These are phyloP conservation scores for Apodospora peruviana DNA, from an alignment of 495 filamentous ascomycete species.

Conservation along the genomic window DNA sequence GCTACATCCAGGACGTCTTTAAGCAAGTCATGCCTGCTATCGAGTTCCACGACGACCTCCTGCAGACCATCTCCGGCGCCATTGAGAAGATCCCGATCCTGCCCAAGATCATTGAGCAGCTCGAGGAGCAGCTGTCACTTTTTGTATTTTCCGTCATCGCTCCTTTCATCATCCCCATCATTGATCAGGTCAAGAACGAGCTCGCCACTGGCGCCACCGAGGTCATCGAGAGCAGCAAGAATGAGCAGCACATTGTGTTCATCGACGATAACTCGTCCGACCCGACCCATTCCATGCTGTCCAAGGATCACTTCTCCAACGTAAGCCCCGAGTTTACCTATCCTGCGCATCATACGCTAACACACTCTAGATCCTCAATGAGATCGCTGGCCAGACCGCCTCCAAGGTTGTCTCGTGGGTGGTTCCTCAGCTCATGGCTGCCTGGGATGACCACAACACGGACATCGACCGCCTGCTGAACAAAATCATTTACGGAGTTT, in stretches of 20 bases:
- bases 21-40: constrained; percentile 78
- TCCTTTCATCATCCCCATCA: constrained; percentile 78
- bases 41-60: constrained; percentile 81
- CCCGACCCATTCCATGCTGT: constrained; percentile 93
- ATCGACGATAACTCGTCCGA: constrained; percentile 67
- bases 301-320: constrained; percentile 89
- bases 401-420: constrained; percentile 72
- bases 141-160: constrained; percentile 85
- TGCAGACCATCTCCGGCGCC: constrained; percentile 68
- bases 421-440: constrained; percentile 78
- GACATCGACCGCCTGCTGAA: constrained; percentile 63
- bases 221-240: constrained; percentile 72
- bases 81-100: constrained; percentile 78
- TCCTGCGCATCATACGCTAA: constrained; percentile 18
- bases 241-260: constrained; percentile 81
- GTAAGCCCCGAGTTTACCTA: constrained; percentile 18
- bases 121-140: constrained; percentile 72
- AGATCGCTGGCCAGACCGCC: constrained; percentile 78
- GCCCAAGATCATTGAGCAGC: constrained; percentile 69
- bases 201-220: constrained; percentile 78
- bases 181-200: constrained; percentile 78
- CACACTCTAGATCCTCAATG: constrained; percentile 72
- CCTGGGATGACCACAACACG: constrained; percentile 70
- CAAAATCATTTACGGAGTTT: constrained; percentile 72
- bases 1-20: constrained; percentile 58